Evolutionary conservation across 257 asterid species (phyloP), one percentile per base, ranked within the genome.

Genomic region (Anisodus acutangulus): DNA sequence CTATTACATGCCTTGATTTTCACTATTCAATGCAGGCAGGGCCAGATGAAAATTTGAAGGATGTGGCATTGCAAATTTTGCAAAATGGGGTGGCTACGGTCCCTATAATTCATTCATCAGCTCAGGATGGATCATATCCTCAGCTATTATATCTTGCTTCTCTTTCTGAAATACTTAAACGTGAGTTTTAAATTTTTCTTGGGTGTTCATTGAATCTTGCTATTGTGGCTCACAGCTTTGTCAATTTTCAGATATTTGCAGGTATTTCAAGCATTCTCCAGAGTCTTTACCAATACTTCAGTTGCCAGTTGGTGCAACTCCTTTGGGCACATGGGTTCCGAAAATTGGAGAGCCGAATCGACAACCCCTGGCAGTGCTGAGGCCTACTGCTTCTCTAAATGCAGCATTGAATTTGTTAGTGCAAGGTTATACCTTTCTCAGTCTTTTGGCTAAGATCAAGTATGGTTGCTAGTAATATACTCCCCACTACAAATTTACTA

Each of bases 281-380:
- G 88, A 92, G 82, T 92, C 97, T 43, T 88, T 96, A 47, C 98
- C 98, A 8, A 87, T 91, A 74, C 97, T 96, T 79, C 95, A 92
- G 85, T 82, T 89, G 66, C 98, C 99, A 62, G 88, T 94, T 82
- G 85, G 90, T 84, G 90, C 93, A 57, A 86, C 93, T 82, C 94
- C 92, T 59, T 82, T 94, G 81, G 99, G 98, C 67, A 92, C 99
- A 31, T 96, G 99, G 99, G 95, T 91, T 87, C 99, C 98, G 1
- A 89, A 86, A 89, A 91, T 91, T 87, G 98, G 98, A 83, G 95
- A 92, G 87, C 87, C 92, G 67, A 86, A 90, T 88, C 88, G 90
- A 60, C 93, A 85, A 82, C 98, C 99, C 19, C 87, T 96, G 91
- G 99, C 97, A 26, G 87, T 91, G 90, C 85, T 96, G 95, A 91